Evolutionary conservation across 116 monocot genomes (phyloP).

Genomic region (Papilionanthe hybrid): DNA sequence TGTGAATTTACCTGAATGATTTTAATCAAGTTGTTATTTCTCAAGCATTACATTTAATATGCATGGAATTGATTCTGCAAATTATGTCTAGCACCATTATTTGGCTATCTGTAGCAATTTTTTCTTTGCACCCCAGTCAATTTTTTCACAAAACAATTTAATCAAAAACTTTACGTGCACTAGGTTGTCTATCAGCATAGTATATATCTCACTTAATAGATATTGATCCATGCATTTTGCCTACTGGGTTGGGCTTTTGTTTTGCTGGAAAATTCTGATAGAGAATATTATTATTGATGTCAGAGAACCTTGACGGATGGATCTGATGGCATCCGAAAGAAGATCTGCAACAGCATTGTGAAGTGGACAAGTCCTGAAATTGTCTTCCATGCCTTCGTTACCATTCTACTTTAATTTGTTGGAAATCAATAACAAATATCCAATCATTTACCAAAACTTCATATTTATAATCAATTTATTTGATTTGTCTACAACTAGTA

Average conservation of each 20-base stretch:
- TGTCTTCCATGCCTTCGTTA: constrained; percentile 51
- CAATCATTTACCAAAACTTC: not conserved
- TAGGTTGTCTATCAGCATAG: not conserved
- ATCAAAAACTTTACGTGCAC: too few species aligned
- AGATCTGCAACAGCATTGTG: constrained; percentile 12
- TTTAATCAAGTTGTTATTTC: not conserved
- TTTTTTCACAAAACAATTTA: too few species aligned
- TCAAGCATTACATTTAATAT: not conserved
- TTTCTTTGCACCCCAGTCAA: not conserved
- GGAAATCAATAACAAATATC: not conserved
- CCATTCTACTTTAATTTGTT: constrained; percentile 58
- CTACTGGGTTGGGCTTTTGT: too few species aligned
- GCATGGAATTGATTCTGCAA: not conserved
- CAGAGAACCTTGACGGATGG: constrained; percentile 49
- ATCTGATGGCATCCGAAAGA: constrained; percentile 10
- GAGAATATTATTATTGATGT: not conserved
- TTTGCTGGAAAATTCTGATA: not conserved
- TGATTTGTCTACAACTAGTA: not conserved
- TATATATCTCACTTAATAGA: not conserved
- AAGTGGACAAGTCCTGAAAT: constrained; percentile 39
- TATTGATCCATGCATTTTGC: not conserved
- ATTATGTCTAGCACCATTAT: not conserved
- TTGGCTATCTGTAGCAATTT: constrained; percentile 1
- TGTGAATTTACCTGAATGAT: not conserved
- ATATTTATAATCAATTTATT: constrained; percentile 4